A percentile compares a stretch with the other conserved stretches of the same genome.
These are phyloP conservation scores for Gryganskiella cystojenkinii DNA, from an alignment of 192 early-diverging fungal genomes.

Conservation along the genomic window DNA sequence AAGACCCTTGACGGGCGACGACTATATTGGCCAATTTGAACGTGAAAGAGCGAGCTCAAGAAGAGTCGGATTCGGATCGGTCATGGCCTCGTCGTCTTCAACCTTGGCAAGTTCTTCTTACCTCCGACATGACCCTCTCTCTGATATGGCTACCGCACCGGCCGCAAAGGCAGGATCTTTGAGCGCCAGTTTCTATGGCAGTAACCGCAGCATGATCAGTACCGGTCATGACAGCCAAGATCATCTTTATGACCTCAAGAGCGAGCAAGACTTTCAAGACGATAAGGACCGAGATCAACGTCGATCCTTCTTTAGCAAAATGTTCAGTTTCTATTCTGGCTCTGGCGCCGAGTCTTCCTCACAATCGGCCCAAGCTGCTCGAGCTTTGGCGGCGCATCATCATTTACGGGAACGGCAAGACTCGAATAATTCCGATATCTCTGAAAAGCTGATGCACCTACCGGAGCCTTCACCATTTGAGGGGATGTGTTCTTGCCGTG, in stretches of 20 bases:
- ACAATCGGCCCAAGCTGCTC: background rate
- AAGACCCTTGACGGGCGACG: constrained; percentile 9
- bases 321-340: too few relatives aligned
- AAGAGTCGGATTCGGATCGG: background rate
- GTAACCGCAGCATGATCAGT: too few relatives aligned
- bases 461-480: constrained; percentile 34
- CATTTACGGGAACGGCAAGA: background rate
- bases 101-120: background rate
- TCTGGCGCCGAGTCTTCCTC: background rate
- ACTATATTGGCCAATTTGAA: constrained; percentile 45
- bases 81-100: background rate
- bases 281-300: too few relatives aligned
- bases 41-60: constrained; percentile 8
- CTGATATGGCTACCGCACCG: too few relatives aligned
- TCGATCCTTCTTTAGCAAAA: too few relatives aligned
- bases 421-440: constrained; percentile 10
- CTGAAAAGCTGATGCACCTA: constrained; percentile 39
- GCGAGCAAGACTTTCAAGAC: too few relatives aligned
- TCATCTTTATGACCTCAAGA: too few relatives aligned
- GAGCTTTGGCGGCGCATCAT: too few relatives aligned
- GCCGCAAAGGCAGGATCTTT: too few relatives aligned
- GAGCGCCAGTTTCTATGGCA: too few relatives aligned
- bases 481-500: constrained; percentile 33
- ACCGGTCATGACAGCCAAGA: too few relatives aligned
- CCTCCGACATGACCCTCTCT: too few relatives aligned